A percentile compares a stretch with the other conserved stretches of the same genome.
Conservation (phyloP, 495 filamentous ascomycete species). For the Trichoderma parareesei region DNA sequence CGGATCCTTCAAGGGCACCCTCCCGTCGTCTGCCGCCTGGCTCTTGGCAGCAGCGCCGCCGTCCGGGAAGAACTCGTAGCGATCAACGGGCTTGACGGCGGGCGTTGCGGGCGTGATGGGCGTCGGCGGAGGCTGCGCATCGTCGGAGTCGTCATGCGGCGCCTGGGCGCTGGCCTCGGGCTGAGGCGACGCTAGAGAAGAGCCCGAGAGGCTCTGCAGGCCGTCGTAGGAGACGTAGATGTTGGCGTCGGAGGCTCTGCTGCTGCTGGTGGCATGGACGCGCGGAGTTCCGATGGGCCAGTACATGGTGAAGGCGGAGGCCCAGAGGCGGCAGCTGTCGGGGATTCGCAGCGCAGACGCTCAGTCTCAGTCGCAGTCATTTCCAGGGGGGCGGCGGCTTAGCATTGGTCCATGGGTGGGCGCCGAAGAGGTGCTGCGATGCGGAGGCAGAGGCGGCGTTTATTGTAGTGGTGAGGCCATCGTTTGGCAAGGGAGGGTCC, state of each 20-base stretch:
- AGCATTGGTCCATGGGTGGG: constrained; percentile 11
- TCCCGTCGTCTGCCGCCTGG: constrained; percentile 12
- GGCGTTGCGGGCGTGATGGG: constrained; percentile 44
- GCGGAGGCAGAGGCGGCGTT: not conserved
- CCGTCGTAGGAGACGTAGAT: constrained; percentile 37
- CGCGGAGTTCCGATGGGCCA: constrained; percentile 90
- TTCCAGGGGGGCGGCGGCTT: not conserved
- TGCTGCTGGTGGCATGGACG: constrained; percentile 66
- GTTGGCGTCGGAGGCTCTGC: constrained; percentile 42
- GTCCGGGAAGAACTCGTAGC: constrained; percentile 31
- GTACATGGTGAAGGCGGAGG: constrained; percentile 59
- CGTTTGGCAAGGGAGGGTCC: constrained; percentile 8
- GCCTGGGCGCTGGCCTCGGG: constrained; percentile 19
- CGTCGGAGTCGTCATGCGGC: constrained; percentile 22
- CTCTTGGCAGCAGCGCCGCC: constrained; percentile 2
- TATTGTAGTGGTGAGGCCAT: not conserved
- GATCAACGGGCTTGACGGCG: constrained; percentile 44
- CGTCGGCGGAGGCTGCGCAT: constrained; percentile 21
- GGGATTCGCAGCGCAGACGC: not conserved
- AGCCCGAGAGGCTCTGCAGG: constrained; percentile 20
- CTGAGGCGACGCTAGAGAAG: constrained; percentile 28
- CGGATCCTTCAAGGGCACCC: constrained; percentile 38
- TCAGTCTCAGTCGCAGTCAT: not conserved
- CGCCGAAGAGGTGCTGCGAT: not conserved
- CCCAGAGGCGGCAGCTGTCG: constrained; percentile 1